Conservation (phyloP, 306 rosid species). For the Arachis stenosperma region DNA sequence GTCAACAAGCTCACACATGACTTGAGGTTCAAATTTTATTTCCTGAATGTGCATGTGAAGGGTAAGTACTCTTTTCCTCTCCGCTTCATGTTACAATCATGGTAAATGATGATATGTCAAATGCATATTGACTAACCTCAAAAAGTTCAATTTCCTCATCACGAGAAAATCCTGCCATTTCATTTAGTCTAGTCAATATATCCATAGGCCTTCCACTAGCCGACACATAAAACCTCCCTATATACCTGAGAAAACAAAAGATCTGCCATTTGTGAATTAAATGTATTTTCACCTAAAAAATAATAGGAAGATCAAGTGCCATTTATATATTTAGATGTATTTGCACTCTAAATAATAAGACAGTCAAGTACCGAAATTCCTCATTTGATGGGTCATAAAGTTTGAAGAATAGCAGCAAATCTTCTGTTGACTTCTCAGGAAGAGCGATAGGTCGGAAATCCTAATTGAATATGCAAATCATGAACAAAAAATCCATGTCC, state of each 20-base stretch:
- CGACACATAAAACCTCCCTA: slow-evolving; percentile 78
- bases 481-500: slow-evolving; percentile 32
- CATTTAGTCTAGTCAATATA: slow-evolving; percentile 66
- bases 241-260: slow-evolving; percentile 58
- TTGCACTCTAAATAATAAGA: slow-evolving; percentile 13
- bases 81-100: background rate
- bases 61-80: slow-evolving; percentile 12
- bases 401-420: slow-evolving; percentile 80
- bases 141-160: slow-evolving; percentile 79
- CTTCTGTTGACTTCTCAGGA: slow-evolving; percentile 75
- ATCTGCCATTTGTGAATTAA: background rate
- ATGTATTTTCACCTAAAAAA: background rate
- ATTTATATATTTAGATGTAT: background rate
- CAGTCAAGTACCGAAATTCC: slow-evolving; percentile 68
- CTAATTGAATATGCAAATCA: slow-evolving; percentile 48
- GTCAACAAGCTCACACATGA: slow-evolving; percentile 83
- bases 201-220: slow-evolving; percentile 69
- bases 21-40: slow-evolving; percentile 80
- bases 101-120: slow-evolving; percentile 5
- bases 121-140: slow-evolving; percentile 62
- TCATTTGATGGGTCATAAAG: slow-evolving; percentile 73
- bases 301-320: slow-evolving; percentile 54
- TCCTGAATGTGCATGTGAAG: slow-evolving; percentile 56
- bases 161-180: slow-evolving; percentile 81
- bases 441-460: slow-evolving; percentile 73